Evolutionary conservation across 2,329 filamentous ascomycete genomes (phyloP).

Genomic region (Fusarium incarnatum): DNA sequence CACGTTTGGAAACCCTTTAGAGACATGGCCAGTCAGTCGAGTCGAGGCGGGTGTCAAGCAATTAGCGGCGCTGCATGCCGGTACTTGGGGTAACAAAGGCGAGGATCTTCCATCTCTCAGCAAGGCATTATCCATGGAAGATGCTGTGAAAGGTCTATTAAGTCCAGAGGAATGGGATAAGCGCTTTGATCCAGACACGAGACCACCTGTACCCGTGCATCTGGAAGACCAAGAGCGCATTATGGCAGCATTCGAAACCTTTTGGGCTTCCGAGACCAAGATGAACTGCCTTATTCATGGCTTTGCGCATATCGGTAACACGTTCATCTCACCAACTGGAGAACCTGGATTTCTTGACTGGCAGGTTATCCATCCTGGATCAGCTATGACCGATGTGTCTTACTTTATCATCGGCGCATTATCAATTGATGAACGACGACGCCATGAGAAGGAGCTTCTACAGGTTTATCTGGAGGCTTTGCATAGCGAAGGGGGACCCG

Average conservation of each 20-base stretch:
- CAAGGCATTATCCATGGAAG: neutral
- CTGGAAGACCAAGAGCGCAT: constrained; percentile 3
- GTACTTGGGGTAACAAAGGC: constrained; percentile 6
- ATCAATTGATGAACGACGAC: constrained; percentile 5
- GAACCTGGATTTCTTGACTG: constrained; percentile 32
- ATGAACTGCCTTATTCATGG: constrained; percentile 18
- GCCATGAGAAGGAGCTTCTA: constrained; percentile 15
- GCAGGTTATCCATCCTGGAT: constrained; percentile 11
- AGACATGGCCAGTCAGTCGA: constrained; percentile 9
- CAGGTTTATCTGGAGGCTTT: constrained; percentile 18
- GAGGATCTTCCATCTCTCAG: neutral
- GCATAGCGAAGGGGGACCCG: neutral
- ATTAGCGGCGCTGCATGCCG: constrained; percentile 20
- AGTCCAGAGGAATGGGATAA: neutral
- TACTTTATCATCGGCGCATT: constrained; percentile 9
- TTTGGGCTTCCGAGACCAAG: constrained; percentile 3
- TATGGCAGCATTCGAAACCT: neutral
- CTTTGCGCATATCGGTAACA: constrained; percentile 18
- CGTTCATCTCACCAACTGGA: neutral
- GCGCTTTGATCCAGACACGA: neutral
- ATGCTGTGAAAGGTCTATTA: neutral
- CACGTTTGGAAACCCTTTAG: constrained; percentile 7
- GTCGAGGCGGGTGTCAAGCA: neutral
- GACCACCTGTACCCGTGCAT: neutral
- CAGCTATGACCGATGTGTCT: constrained; percentile 20